Evolutionary conservation across 2,329 filamentous ascomycete genomes (phyloP), one percentile per base, ranked within the genome.

Genomic region (Clarireedia paspali): DNA sequence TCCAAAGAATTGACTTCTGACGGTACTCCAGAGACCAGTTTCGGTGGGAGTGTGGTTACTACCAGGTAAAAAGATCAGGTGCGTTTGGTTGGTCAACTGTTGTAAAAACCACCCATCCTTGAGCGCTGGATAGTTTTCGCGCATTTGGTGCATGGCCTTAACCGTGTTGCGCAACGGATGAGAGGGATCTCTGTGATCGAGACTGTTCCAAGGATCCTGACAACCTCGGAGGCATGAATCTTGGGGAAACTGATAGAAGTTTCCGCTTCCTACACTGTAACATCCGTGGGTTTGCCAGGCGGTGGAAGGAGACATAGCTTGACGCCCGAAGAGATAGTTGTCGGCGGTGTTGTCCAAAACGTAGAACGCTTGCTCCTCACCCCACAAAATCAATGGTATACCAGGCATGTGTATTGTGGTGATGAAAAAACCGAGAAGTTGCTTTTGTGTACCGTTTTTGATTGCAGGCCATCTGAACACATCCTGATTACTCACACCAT

Each of bases 201-300:
- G 75, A 38, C 77, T 77, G 51, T 82, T 78, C 7, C 70, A 68
- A 30, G 81, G 76, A 59, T 85, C 82, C 47, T 78, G 62, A 62
- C 83, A 87, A 5, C 81, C 83, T 40, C 71, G 60, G 1, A 74
- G 69, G 2, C 78, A 77, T 58, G 75, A 73, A 48, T 80, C 77
- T 39, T 83, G 70, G 0, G 82, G 82, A 71, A 81, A 81, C 5
- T 81, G 64, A 61, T 75, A 78, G 63, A 84, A 82, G 58, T 84
- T 80, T 2, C 74, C 75, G 36, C 77, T 77, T 17, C 74, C 73
- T 4, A 84, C 72, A 14, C 71, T 70, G 68, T 85, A 85, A 65
- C 83, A 87, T 5, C 83, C 83, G 62, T 87, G 83, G 38, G 76
- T 74, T 62, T 83, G 79, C 83, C 83, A 87, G 2, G 82, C 83